phyloP scores from a whole-genome alignment of 2,329 filamentous ascomycete species.

The Aspergillus fijiensis region DNA sequence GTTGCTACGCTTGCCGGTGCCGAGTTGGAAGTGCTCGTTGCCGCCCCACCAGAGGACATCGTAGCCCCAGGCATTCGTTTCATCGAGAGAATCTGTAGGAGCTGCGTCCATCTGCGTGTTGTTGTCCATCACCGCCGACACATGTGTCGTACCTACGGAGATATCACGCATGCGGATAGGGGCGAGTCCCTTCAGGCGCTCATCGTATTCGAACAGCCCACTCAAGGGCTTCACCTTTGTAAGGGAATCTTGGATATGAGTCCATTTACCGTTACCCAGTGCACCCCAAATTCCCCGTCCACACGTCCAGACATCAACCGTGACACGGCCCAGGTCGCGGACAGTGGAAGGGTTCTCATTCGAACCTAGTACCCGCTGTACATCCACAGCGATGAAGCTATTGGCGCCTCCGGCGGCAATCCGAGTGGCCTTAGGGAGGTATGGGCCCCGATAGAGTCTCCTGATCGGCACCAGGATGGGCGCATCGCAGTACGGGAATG shows the following conservation, averaged over 20 bases:
- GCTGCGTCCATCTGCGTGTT: conserved; percentile 64
- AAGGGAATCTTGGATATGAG: conserved; percentile 75
- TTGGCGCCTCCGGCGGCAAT: conserved; percentile 84
- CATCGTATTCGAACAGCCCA: conserved; percentile 83
- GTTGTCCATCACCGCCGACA: conserved; percentile 79
- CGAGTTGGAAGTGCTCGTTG: conserved; percentile 91
- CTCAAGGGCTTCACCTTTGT: conserved; percentile 81
- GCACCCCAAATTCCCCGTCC: conserved; percentile 82
- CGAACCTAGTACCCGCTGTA: conserved; percentile 57
- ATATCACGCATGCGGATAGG: conserved; percentile 77
- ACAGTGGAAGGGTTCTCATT: conserved; percentile 43
- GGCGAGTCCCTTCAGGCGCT: conserved; percentile 62
- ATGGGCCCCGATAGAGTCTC: conserved; percentile 67
- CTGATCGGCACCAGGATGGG: conserved; percentile 70
- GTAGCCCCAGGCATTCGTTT: conserved; percentile 78
- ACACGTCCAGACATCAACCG: conserved; percentile 80
- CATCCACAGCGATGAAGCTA: conserved; percentile 84
- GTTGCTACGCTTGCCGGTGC: conserved; percentile 86
- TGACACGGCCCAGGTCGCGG: conserved; percentile 55
- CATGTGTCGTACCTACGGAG: conserved; percentile 76
- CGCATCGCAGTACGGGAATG: conserved; percentile 63
- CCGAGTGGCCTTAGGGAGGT: conserved; percentile 66
- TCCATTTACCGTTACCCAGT: conserved; percentile 85
- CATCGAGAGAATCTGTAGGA: conserved; percentile 57
- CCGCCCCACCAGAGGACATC: conserved; percentile 93